Base-by-base conservation (phyloP, 1,139 yeast genomes). In the Hemisphaericaspora lyxosophila region DNA sequence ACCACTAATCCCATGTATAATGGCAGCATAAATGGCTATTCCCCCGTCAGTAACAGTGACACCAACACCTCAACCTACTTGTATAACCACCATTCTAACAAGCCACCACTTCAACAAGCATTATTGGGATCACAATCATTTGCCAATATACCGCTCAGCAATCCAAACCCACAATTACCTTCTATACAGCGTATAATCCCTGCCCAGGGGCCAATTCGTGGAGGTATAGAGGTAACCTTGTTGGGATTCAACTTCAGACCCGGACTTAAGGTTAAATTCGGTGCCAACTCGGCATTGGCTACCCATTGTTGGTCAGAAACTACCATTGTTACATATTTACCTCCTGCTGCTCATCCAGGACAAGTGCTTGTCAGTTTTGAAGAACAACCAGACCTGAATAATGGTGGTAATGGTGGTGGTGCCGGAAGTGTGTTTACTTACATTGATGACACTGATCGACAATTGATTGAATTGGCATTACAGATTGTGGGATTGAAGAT, bases 261-360 rank as follows among this genome's bases (percentile, higher is more conserved):
- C 11, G 96, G 95, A 1, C 70, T 89, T 45, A 68, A 73, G 26
- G 96, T 90, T 15, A 83, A 85, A 58, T 92, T 92, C 63, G 98
- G 98, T 33, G 79, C 85, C 5, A 82, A 81, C 54, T 72, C 75
- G 45, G 94, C 97, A 0, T 67, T 87, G 35, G 86, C 95, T 1
- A 88, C 97, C 2, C 96, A 89, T 56, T 89, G 95, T 60, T 92
- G 97, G 97, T 87, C 95, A 34, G 95, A 86, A 32, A 78, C 94
- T 4, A 92, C 98, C 0, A 85, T 92, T 43, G 96, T 92, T 3
- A 88, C 97, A 0, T 90, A 86, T 52, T 67, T 90, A 36, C 98
- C 98, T 4, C 97, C 97, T 2, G 87, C 97, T 0, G 63, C 83
- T 4, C 78, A 74, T 39, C 83, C 97, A 0, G 97, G 97, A 0